Percentiles rank a stretch among this genome's conserved stretches.
phyloP scores from a whole-genome alignment of 2,329 filamentous ascomycete species.

The Penicillium occitanis region DNA sequence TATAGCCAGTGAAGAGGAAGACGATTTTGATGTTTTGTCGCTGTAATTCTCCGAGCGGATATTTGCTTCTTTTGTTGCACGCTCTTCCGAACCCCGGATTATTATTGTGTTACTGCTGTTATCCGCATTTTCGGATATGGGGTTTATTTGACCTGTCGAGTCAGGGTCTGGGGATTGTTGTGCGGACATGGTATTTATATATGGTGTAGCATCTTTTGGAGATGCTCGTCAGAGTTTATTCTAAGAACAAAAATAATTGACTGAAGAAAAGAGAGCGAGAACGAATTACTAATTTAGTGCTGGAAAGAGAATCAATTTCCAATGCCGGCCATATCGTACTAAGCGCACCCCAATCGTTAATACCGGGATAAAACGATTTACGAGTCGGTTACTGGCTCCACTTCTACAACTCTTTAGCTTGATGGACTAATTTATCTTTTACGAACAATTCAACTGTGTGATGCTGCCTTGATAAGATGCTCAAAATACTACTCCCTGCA shows the following conservation, averaged over 20 bases:
- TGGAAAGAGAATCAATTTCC: background rate
- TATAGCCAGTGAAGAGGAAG: background rate
- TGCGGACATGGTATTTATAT: background rate
- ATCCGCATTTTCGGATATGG: constrained; percentile 6
- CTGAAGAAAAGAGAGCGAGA: background rate
- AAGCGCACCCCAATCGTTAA: background rate
- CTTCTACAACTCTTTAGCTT: background rate
- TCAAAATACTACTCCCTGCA: background rate
- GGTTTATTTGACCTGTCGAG: background rate
- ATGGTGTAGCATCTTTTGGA: background rate
- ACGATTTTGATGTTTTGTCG: background rate
- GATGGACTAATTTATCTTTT: background rate
- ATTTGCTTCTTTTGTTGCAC: background rate
- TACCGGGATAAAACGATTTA: background rate
- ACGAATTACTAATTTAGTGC: background rate
- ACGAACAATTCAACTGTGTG: no score
- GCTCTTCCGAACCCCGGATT: background rate
- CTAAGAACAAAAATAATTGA: background rate
- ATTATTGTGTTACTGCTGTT: background rate
- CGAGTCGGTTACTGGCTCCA: background rate
- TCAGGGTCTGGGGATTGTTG: background rate
- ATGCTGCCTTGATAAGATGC: background rate
- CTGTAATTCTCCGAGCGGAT: background rate
- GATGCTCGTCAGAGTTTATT: background rate
- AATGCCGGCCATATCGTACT: background rate